These are phyloP conservation scores for Buddleja alternifolia DNA, from an alignment of 257 asterid genomes.

Conservation along the genomic window DNA sequence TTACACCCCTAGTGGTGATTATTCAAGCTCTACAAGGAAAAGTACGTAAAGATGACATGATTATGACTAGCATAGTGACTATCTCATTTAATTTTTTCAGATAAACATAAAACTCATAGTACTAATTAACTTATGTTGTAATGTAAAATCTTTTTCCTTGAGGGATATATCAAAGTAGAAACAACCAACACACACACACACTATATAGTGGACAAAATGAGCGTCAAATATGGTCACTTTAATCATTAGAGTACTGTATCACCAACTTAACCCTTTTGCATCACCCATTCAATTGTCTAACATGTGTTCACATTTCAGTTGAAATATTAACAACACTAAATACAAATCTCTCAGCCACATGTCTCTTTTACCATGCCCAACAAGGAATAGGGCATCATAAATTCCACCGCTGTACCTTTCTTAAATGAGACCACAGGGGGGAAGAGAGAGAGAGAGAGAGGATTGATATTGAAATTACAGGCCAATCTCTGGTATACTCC, in stretches of 20 bases:
- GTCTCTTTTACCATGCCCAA: slow-evolving; percentile 23
- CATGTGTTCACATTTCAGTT: slow-evolving; percentile 18
- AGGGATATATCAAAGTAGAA: too few species aligned
- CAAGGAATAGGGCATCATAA: slow-evolving; percentile 52
- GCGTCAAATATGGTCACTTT: background rate
- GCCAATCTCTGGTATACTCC: background rate
- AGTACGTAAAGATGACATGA: too few species aligned
- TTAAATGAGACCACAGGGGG: slow-evolving; percentile 10
- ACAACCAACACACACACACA: too few species aligned
- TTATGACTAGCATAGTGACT: too few species aligned
- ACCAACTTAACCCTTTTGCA: slow-evolving; percentile 25
- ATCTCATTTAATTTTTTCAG: too few species aligned
- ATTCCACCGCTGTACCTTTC: slow-evolving; percentile 43
- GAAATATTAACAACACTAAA: slow-evolving; percentile 13
- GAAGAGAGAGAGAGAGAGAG: background rate
- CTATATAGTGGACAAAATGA: background rate
- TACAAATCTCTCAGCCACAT: background rate
- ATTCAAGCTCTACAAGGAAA: too few species aligned
- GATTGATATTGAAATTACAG: slow-evolving; percentile 25
- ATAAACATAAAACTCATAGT: too few species aligned
- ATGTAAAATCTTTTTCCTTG: too few species aligned
- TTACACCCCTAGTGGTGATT: too few species aligned
- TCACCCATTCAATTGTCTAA: slow-evolving; percentile 23
- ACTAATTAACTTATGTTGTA: too few species aligned
- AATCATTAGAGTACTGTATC: background rate